These are phyloP conservation scores for Candida awuae DNA, from an alignment of 805 yeast genomes.

Conservation along the genomic window DNA sequence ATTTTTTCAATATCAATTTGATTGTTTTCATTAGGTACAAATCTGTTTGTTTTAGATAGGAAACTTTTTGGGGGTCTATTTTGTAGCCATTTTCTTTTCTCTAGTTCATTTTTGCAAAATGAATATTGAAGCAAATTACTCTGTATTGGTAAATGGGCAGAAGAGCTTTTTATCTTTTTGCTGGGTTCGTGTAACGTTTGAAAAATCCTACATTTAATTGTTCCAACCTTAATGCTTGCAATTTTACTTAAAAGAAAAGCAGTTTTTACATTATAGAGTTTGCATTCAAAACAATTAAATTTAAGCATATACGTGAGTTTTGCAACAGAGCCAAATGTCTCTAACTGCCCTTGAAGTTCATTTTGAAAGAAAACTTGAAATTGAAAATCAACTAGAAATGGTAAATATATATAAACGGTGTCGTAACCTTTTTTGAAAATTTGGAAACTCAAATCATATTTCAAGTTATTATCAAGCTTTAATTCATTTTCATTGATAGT, in stretches of 20 bases:
- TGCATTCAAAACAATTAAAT: slow-evolving; percentile 20
- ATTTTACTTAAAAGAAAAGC: slow-evolving; percentile 26
- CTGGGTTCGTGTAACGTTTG: slow-evolving; percentile 20
- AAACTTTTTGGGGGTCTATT: slow-evolving; percentile 20
- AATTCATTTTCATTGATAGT: no score
- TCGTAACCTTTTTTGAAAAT: slow-evolving; percentile 20
- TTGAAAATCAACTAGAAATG: not conserved
- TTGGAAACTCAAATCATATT: no score
- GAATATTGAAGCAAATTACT: not conserved
- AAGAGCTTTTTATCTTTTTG: no score
- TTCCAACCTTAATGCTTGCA: slow-evolving; percentile 6
- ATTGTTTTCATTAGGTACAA: slow-evolving; percentile 29
- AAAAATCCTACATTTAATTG: slow-evolving; percentile 14
- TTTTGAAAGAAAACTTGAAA: slow-evolving; percentile 15
- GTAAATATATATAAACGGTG: slow-evolving; percentile 11
- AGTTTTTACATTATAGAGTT: slow-evolving; percentile 29
- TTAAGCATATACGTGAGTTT: slow-evolving; percentile 1
- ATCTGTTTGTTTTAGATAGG: slow-evolving; percentile 20
- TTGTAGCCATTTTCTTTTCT: slow-evolving; percentile 18
- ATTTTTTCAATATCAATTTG: slow-evolving; percentile 35
- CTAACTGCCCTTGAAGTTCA: slow-evolving; percentile 15
- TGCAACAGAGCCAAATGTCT: slow-evolving; percentile 20
- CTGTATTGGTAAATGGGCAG: no score
- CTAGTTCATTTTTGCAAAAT: slow-evolving; percentile 16
- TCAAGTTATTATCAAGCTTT: no score